These are phyloP conservation scores for Lactarius akahatsu DNA, from an alignment of 768 basidiomycete genomes.

Conservation along the genomic window DNA sequence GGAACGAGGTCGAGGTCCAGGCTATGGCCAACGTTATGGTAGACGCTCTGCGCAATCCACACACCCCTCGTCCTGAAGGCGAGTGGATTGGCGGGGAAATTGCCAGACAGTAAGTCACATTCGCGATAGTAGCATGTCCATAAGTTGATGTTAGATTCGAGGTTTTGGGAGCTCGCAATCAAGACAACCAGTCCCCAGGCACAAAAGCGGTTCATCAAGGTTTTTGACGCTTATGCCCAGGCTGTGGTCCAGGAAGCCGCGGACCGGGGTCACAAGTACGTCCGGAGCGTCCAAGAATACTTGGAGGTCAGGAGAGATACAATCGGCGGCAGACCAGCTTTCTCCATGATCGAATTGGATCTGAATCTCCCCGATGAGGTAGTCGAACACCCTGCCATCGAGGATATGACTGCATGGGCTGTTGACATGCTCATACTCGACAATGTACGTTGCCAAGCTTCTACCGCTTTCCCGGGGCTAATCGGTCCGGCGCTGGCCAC, in stretches of 20 bases:
- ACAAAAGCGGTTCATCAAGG: constrained; percentile 15
- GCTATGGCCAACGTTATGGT: too few species aligned
- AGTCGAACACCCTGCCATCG: constrained; percentile 1
- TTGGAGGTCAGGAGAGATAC: background rate
- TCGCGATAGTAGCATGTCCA: background rate
- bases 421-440: constrained; percentile 6
- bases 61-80: constrained; percentile 17
- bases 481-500: background rate
- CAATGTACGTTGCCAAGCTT: constrained; percentile 1
- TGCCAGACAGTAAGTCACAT: constrained; percentile 19
- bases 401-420: background rate
- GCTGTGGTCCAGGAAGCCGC: background rate
- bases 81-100: constrained; percentile 24
- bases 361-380: constrained; percentile 9
- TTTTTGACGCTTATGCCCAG: background rate
- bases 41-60: background rate
- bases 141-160: background rate
- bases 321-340: background rate
- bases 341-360: background rate
- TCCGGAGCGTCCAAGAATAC: constrained; percentile 12
- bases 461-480: background rate
- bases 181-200: constrained; percentile 12
- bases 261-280: background rate
- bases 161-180: constrained; percentile 25
- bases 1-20: too few species aligned